These are phyloP conservation scores for Nicotiana rustica DNA, from an alignment of 305 asterid genomes.

Conservation along the genomic window DNA sequence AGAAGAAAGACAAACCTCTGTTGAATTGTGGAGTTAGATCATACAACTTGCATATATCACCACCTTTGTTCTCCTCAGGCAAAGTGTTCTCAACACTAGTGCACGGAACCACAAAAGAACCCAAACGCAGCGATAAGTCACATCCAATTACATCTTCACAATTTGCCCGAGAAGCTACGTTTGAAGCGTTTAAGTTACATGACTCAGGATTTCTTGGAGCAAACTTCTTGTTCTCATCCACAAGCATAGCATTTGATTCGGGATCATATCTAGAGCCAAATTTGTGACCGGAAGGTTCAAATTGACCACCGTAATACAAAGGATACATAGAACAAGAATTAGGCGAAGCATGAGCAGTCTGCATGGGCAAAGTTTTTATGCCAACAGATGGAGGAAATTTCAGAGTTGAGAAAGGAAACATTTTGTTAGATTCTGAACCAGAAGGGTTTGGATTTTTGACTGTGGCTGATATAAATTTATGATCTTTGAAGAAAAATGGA, in stretches of 20 bases:
- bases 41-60: slow-evolving; percentile 41
- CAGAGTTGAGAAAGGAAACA: slow-evolving; percentile 41
- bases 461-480: slow-evolving; percentile 38
- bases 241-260: slow-evolving; percentile 39
- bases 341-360: slow-evolving; percentile 41
- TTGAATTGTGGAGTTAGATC: slow-evolving; percentile 33
- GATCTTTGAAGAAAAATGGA: slow-evolving; percentile 50
- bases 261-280: slow-evolving; percentile 39
- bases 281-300: slow-evolving; percentile 41
- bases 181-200: slow-evolving; percentile 38
- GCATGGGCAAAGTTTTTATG: slow-evolving; percentile 40
- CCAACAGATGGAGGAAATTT: slow-evolving; percentile 38
- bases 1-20: slow-evolving; percentile 37
- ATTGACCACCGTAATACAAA: slow-evolving; percentile 50
- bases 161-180: slow-evolving; percentile 37
- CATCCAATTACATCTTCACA: slow-evolving; percentile 50
- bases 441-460: slow-evolving; percentile 43
- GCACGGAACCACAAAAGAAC: slow-evolving; percentile 55
- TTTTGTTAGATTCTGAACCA: slow-evolving; percentile 34
- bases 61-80: slow-evolving; percentile 44
- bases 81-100: slow-evolving; percentile 39
- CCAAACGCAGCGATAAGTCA: slow-evolving; percentile 82
- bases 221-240: slow-evolving; percentile 41
- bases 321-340: slow-evolving; percentile 72
- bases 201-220: slow-evolving; percentile 35